Base-by-base conservation (phyloP, 805 yeast genomes). In the Starmerella roubikii region DNA sequence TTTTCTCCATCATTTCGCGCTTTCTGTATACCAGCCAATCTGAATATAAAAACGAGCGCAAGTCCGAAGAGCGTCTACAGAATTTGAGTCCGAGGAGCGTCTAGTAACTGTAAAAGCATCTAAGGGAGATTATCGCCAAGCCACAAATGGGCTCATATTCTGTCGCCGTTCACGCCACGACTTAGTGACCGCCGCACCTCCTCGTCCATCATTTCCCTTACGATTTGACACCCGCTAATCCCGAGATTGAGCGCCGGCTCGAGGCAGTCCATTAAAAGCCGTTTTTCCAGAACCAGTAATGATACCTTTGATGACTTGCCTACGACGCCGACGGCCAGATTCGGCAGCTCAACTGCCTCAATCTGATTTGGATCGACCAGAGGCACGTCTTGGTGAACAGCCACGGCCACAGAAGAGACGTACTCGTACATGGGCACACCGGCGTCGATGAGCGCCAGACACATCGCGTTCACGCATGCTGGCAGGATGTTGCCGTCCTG, bases 341-440 rank as follows among this genome's bases (percentile, higher is more conserved):
- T 70, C 39, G 94, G 75, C 66, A 88, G 70, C 46, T 85, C 96
- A 41, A 64, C 67, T 55, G 84, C 95, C 58, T 91, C 98, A 44
- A 81, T 55, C 9, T 76, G 66, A 56, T 82, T 84, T 42, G 86
- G 69, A 56, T 88, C 98, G 34, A 91, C 64, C 41, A 91, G 62
- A 12, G 94, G 85, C 32, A 72, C 76, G n/a, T 63, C 60, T 50
- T 83, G 94, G 51, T 74, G 76, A 17, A 82, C 59, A 0, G 96
- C 96, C 4, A 85, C 80, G 22, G 78, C 69, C 13, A 83, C 71
- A 1, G 93, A 75, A 39, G 84, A 72, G 13, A 88, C 78, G 55
- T 83, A 86, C 56, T 91, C 97, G 54, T 78, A 80, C 78, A 91
- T 77, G 4, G 95, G 79, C 33, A 91, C 77, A 35, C 97, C 97